Percentiles rank a stretch among this genome's conserved stretches.
Evolutionary conservation across 148 eudicot species (phyloP).

Genomic region (Chenopodium quinoa): DNA sequence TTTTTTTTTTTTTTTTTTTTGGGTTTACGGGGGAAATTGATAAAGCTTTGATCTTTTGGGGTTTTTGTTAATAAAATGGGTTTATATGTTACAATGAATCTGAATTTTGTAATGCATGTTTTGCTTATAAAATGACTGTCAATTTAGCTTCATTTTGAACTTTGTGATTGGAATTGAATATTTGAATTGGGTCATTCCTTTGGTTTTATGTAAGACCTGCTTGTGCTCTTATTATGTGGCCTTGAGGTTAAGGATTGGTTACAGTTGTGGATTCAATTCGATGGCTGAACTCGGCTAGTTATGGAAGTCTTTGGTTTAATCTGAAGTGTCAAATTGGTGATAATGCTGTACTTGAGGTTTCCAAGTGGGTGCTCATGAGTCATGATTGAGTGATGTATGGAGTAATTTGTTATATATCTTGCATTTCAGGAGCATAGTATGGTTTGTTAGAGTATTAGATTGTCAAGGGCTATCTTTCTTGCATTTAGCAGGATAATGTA

Average conservation of each 20-base stretch:
- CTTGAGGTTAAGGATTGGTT: too few species aligned
- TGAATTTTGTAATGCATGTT: neutral
- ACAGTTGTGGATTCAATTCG: neutral
- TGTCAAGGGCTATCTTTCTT: neutral
- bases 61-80: neutral
- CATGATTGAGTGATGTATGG: neutral
- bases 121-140: neutral
- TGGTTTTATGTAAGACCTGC: neutral
- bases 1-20: neutral
- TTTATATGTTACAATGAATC: neutral
- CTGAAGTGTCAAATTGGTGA: neutral
- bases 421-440: too few species aligned
- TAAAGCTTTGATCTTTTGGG: too few species aligned
- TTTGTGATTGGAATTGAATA: neutral
- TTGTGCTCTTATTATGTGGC: neutral
- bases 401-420: too few species aligned
- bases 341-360: neutral
- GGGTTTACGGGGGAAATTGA: neutral
- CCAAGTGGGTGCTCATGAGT: neutral
- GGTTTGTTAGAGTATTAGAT: neutral
- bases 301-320: neutral
- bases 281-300: neutral
- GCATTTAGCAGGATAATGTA: neutral
- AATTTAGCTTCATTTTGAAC: neutral
- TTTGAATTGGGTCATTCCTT: neutral